phyloP scores from a whole-genome alignment of 805 yeast species.

The Saturnispora mendoncae region DNA sequence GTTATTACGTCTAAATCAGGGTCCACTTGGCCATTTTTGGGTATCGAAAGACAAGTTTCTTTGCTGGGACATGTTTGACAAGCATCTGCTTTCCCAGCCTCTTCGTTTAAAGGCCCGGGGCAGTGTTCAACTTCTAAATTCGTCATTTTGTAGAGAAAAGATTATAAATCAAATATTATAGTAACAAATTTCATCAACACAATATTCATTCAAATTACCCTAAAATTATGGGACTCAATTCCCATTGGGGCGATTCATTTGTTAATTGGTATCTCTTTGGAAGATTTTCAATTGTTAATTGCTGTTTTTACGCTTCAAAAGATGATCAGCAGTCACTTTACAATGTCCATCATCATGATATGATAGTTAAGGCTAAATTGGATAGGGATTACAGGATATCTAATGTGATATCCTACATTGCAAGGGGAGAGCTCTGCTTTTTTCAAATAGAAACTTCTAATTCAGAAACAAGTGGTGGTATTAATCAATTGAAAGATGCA shows the following conservation, averaged over 20 bases:
- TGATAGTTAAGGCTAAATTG: conserved; percentile 20
- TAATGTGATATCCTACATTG: conserved; percentile 25
- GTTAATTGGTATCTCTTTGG: conserved; percentile 5
- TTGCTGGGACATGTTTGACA: conserved; percentile 95
- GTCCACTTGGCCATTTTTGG: conserved; percentile 73
- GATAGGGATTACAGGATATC: conserved; percentile 23
- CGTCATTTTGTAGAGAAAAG: neutral
- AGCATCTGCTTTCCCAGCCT: conserved; percentile 90
- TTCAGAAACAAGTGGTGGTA: conserved; percentile 18
- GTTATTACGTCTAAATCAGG: conserved; percentile 79
- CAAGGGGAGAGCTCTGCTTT: conserved; percentile 26
- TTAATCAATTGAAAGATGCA: conserved; percentile 27
- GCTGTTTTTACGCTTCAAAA: conserved; percentile 26
- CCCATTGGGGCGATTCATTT: conserved; percentile 3
- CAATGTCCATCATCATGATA: conserved; percentile 24
- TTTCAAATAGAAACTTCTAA: conserved; percentile 22
- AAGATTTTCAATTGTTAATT: conserved; percentile 17
- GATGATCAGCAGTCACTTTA: conserved; percentile 16
- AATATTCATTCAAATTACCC: neutral
- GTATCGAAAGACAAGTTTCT: conserved; percentile 76
- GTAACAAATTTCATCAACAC: neutral
- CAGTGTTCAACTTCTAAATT: conserved; percentile 57
- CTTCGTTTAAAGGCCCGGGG: conserved; percentile 94
- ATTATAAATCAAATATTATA: neutral
- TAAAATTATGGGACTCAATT: neutral